Evolutionary conservation across 768 basidiomycete genomes (phyloP).

Genomic region (Lentinus tigrinus): DNA sequence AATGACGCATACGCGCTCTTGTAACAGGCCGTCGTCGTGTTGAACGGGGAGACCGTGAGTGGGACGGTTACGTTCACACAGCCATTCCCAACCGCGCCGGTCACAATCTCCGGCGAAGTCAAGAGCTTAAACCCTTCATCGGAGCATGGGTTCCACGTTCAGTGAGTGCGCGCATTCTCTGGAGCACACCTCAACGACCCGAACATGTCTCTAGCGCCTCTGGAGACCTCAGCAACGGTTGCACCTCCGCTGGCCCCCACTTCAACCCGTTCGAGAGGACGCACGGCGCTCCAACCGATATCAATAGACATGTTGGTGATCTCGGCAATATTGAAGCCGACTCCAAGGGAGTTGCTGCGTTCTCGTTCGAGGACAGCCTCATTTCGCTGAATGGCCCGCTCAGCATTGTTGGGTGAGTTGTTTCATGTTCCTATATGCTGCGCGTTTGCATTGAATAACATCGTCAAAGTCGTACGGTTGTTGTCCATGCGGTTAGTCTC

Average conservation of each 20-base stretch:
- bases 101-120: slow-evolving; percentile 63
- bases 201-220: slow-evolving; percentile 21
- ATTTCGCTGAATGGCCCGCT: slow-evolving; percentile 67
- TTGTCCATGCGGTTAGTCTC: slow-evolving; percentile 66
- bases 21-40: slow-evolving; percentile 53
- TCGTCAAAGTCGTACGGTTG: slow-evolving; percentile 57
- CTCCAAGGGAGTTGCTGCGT: slow-evolving; percentile 50
- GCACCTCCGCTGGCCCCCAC: slow-evolving; percentile 68
- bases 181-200: too few species aligned
- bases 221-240: slow-evolving; percentile 69
- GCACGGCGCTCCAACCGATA: slow-evolving; percentile 63
- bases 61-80: slow-evolving; percentile 73
- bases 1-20: background rate
- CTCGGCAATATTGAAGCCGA: slow-evolving; percentile 73
- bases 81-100: slow-evolving; percentile 43
- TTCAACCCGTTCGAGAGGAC: slow-evolving; percentile 69
- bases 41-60: slow-evolving; percentile 61
- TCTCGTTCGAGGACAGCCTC: slow-evolving; percentile 56
- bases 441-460: background rate
- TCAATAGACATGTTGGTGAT: slow-evolving; percentile 69
- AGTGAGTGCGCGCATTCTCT: slow-evolving; percentile 44
- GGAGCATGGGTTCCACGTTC: slow-evolving; percentile 76
- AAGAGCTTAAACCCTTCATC: slow-evolving; percentile 56
- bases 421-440: background rate
- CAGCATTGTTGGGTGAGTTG: slow-evolving; percentile 67